Conservation (phyloP, 768 basidiomycete species). For the Infundibulicybe gibba region DNA sequence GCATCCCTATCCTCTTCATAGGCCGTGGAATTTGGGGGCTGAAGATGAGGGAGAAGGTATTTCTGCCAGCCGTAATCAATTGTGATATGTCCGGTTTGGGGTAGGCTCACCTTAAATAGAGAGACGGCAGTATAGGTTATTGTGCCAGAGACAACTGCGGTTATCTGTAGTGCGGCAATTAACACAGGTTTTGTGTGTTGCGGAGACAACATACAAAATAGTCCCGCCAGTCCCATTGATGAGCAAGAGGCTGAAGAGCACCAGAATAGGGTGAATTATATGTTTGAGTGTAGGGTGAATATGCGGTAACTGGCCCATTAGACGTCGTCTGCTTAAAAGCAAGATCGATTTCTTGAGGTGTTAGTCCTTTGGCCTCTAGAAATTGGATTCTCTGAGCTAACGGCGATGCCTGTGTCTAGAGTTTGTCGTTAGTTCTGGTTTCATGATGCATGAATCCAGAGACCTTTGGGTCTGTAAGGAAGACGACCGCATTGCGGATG, state of each 20-base stretch:
- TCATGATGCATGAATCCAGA: neutral
- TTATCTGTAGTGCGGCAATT: conserved; percentile 57
- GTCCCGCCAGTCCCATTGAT: conserved; percentile 92
- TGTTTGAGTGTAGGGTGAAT: conserved; percentile 25
- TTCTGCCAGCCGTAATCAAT: conserved; percentile 49
- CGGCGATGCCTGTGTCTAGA: conserved; percentile 72
- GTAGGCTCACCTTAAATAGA: conserved; percentile 62
- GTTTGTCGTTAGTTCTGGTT: too few species aligned
- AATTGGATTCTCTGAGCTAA: conserved; percentile 87
- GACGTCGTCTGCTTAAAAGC: conserved; percentile 65
- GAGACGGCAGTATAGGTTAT: conserved; percentile 77
- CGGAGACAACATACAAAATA: conserved; percentile 70
- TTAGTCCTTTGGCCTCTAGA: conserved; percentile 92
- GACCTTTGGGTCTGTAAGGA: conserved; percentile 84
- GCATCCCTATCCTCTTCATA: conserved; percentile 88
- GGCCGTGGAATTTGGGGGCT: conserved; percentile 81
- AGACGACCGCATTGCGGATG: conserved; percentile 77
- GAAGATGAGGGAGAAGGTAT: conserved; percentile 87
- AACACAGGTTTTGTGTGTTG: conserved; percentile 16
- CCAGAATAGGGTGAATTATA: conserved; percentile 35
- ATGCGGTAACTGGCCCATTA: conserved; percentile 7
- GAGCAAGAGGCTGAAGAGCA: conserved; percentile 36
- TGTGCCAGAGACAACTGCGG: conserved; percentile 86
- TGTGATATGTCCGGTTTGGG: neutral
- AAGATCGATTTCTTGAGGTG: conserved; percentile 77